Evolutionary conservation across 441 rosid species (phyloP), one percentile per base, ranked within the genome.

Genomic region (Syzygium malaccense): DNA sequence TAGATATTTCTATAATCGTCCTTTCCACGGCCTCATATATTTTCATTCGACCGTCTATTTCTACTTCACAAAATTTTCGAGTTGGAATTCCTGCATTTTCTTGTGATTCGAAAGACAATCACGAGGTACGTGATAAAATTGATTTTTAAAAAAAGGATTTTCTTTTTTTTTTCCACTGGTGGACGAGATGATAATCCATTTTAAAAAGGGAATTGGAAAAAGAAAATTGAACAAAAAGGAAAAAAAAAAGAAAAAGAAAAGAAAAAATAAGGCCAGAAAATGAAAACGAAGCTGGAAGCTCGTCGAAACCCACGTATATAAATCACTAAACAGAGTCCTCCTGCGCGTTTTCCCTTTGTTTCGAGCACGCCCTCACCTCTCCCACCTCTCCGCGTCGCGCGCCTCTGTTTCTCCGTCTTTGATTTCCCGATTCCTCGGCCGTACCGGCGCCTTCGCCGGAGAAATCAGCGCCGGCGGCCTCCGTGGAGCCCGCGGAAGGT

Each of bases 51-150:
- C 9, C 5, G 0, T 30, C 0, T 0, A 1, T 30, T 30, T 1
- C 8, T 18, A 8, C 12, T 64, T 15, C 1, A 64, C 15, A 3
- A n/a, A 60, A 45, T 45, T n/a, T 62, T n/a, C 20, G 17, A 62
- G 17, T 62, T 4, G 1, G 0, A 62, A 62, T n/a, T 14, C 1
- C 0, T 1, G 4, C 5, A n/a, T 28, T 7, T 53, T 64, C 12
- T 4, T 0, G 3, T 64, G 2, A 0, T 2, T 64, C 0, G 1
- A 64, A 64, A 30, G 0, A 28, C 28, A 8, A 6, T n/a, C 5
- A 28, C n/a, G n/a, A 62, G 2, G 3, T 14, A 15, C 2, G 0
- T 4, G 9, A 30, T 30, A 30, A 64, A 64, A 1, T 0, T 0
- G 12, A 64, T 30, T 71, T 33, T 0, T 19, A 10, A 37, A 10